phyloP scores from a whole-genome alignment of 345 rosid genomes.

The Corchorus olitorius region DNA sequence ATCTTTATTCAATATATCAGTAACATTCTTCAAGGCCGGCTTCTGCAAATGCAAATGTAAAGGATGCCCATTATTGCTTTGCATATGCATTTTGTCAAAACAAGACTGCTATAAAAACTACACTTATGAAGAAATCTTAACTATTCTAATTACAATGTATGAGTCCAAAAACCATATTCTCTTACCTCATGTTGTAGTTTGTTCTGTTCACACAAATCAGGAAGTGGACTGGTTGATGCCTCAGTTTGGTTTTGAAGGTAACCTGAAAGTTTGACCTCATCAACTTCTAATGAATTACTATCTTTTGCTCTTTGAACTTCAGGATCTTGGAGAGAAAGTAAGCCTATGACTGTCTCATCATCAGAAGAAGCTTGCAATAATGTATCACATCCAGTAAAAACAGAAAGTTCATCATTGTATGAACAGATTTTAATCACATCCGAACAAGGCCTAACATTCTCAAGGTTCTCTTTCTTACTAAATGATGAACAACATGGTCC shows the following conservation, averaged over 20 bases:
- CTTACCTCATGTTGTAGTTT: constrained; percentile 4
- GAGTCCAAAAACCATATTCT: background rate
- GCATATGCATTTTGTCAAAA: constrained; percentile 32
- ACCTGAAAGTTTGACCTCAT: constrained; percentile 23
- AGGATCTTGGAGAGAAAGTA: constrained; percentile 9
- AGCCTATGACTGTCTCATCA: constrained; percentile 13
- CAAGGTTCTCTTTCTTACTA: constrained; percentile 21
- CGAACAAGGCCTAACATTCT: constrained; percentile 21
- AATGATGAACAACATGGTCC: constrained; percentile 42
- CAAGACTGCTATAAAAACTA: constrained; percentile 28
- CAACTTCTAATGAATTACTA: constrained; percentile 11
- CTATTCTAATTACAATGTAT: constrained; percentile 6
- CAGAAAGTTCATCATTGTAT: constrained; percentile 12
- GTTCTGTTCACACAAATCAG: background rate
- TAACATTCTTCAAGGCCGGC: constrained; percentile 21
- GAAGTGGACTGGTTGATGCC: constrained; percentile 14
- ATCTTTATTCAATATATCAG: constrained; percentile 26
- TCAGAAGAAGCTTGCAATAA: constrained; percentile 8
- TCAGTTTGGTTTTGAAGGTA: constrained; percentile 19
- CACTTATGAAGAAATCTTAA: constrained; percentile 11
- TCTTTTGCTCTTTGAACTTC: constrained; percentile 3
- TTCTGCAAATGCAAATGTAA: constrained; percentile 10
- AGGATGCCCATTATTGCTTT: constrained; percentile 14
- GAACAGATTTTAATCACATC: constrained; percentile 15
- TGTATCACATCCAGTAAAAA: constrained; percentile 20